Base-by-base conservation (phyloP, 129 eudicot genomes). In the Artemisia argyi region DNA sequence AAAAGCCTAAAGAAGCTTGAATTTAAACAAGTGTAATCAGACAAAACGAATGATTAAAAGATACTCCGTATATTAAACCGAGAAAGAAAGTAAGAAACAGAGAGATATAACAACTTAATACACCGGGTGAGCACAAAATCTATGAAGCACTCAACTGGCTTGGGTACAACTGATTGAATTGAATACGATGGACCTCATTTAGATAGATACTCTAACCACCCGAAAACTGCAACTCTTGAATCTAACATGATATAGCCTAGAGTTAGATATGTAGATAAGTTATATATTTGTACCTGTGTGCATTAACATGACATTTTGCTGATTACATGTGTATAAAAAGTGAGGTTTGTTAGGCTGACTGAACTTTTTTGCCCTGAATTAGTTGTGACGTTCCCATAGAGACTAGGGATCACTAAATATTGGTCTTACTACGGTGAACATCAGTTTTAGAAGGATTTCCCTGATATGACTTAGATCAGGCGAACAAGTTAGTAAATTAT, bases 361-460 rank as follows among this genome's bases (percentile, higher is more conserved):
- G 44, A 62, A 73, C 54, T 64, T 74, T 39, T 19, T 32, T 73
- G 39, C 72, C 68, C 54, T 18, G 11, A 74, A 14, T 39, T 16
- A 53, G 46, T 35, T 55, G 30, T 5, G 17, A 64, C 9, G 6
- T 73, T 22, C 54, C 62, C 65, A 4, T 18, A 46, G 65, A 19
- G 10, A 32, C 71, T 28, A 52, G 70, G 62, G 49, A 62, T 48
- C 48, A 18, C 68, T 14, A 42, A 16, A 47, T 74, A 17, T 39
- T 16, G 32, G 61, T 49, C 30, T 60, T 35, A 22, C 11, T 28
- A 70, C 42, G 32, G 32, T 7, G 65, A 12, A 18, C 17, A 57
- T 2, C 39, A 35, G 17, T 16, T 53, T 56, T 56, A 60, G 7
- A 61, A 49, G 70, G 53, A n/a, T 61, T 50, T 62, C 22, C 52